Conservation (phyloP, 192 early-diverging fungal genomes). For the Coemansia sp. region DNA sequence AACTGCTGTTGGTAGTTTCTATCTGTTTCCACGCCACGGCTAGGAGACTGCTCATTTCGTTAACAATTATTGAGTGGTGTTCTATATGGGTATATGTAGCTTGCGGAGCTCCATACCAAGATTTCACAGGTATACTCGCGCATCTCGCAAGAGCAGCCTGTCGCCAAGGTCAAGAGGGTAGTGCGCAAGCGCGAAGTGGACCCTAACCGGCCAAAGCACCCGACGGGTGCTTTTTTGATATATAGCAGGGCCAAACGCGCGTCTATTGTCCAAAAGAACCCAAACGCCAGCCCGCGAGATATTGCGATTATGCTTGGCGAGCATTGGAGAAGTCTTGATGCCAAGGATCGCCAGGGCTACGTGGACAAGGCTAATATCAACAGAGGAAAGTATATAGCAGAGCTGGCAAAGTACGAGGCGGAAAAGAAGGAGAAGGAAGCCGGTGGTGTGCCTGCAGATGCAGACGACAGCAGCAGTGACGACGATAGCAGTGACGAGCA, state of each 20-base stretch:
- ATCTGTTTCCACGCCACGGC: not conserved
- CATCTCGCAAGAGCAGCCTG: constrained; percentile 1
- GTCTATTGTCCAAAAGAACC: constrained; percentile 6
- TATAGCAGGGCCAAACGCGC: constrained; percentile 26
- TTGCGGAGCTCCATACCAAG: constrained; percentile 18
- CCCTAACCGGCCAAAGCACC: constrained; percentile 40
- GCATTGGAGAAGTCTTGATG: constrained; percentile 17
- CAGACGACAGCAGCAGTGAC: not conserved
- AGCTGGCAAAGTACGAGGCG: constrained; percentile 13
- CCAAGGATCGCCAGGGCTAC: constrained; percentile 21
- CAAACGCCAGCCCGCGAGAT: constrained; percentile 19
- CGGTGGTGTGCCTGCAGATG: not conserved
- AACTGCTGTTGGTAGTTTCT: too few species aligned
- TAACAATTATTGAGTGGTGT: not conserved
- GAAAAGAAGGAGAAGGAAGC: constrained; percentile 11
- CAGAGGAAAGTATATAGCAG: constrained; percentile 12
- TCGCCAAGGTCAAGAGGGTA: not conserved
- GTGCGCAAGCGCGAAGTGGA: constrained; percentile 6
- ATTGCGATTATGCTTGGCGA: constrained; percentile 28
- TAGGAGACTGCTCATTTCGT: not conserved
- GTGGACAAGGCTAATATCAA: constrained; percentile 7
- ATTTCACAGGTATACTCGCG: constrained; percentile 22
- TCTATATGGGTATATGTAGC: constrained; percentile 8
- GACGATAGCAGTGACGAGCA: not conserved
- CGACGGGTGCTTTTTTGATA: constrained; percentile 31